Base-by-base conservation (phyloP, 2,329 filamentous ascomycete species). In the Diaporthe ilicicola region DNA sequence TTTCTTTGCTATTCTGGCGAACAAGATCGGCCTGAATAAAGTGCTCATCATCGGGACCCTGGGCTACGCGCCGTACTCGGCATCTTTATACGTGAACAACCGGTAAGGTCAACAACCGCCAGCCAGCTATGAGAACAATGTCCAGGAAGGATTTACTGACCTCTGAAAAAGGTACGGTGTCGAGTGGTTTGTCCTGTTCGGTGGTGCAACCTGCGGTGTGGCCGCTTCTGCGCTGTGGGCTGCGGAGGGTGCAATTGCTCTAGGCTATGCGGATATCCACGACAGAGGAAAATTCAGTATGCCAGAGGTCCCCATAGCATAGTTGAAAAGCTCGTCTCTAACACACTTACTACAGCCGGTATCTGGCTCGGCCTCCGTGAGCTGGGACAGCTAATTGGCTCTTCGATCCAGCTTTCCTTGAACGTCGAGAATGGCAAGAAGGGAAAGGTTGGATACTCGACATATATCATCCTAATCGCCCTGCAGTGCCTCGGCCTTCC, bases 281-380 rank as follows among this genome's bases (percentile, higher is more conserved):
- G 82, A 86, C 67, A 79, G 84, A 42, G 84, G 84, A 48, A 83
- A 81, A 73, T 83, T 79, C 71, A 81, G 80, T 73, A 32, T 42
- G 71, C 62, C 44, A 6, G 39, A 5, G 1, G 5, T 13, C 1
- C 9, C 19, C 1, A 10, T 9, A 2, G 17, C 7, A 4, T 59
- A 34, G 34, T 12, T 6, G 7, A 0, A 15, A 10, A 29, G n/a
- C 17, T 13, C 1, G 2, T 10, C 24, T 22, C 51, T 32, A 46
- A 37, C 24, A n/a, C 4, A 0, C 17, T 0, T 2, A 19, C 34
- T 15, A 44, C 32, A 80, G 81, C 84, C 51, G 85, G 84, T 2
- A 87, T 87, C 44, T 88, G 86, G 86, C 83, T 88, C 5, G 84
- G 85, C 8, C 82, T 88, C 9, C 82, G 85, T 8, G 85, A 87